Base-by-base conservation (phyloP, 148 eudicot genomes). In the Rhododendron molle region DNA sequence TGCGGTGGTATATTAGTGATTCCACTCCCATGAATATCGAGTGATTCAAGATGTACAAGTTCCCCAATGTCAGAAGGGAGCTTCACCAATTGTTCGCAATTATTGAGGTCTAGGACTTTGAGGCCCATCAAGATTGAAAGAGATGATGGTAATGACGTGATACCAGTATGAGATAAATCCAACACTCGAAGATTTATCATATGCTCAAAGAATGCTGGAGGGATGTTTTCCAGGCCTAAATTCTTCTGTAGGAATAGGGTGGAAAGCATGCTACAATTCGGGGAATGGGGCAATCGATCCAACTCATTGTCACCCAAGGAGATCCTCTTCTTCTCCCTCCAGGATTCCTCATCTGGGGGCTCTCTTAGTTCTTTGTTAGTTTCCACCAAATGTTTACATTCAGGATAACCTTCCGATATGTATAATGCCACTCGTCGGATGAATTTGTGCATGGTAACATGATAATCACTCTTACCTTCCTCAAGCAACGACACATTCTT, bases 1-100 rank as follows among this genome's bases (percentile, higher is more conserved):
- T 54, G 2, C 16, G 30, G 6, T 14, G 88, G 88, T 78, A 87
- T 47, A 36, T 3, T 1, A 34, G 12, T 26, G 36, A 78, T 23
- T 11, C 86, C 86, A 79, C 81, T 84, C 13, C 86, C 80, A 11
- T 78, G 79, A 34, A 87, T 83, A 84, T 87, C 88, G 38, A 87
- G 86, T 5, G 58, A 79, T 54, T 87, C 86, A 84, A 87, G 83
- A 28, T 30, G 16, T 20, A 1, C 4, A 47, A 78, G 81, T 36
- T 72, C 10, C 16, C 38, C 43, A 20, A 87, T 38, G 2, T 30
- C 2, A 49, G 50, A 40, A 78, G 88, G 83, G 47, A 87, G 83
- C 80, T 60, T 65, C 50, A 34, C 3, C 80, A 87, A 71, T 28
- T 12, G 13, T n/a, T 9, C 34, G 58, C 88, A 87, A 36, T 76